Percentiles rank a stretch among this genome's conserved stretches.
Conservation (phyloP, 768 basidiomycete species). For the Leccinum aurantiacum region DNA sequence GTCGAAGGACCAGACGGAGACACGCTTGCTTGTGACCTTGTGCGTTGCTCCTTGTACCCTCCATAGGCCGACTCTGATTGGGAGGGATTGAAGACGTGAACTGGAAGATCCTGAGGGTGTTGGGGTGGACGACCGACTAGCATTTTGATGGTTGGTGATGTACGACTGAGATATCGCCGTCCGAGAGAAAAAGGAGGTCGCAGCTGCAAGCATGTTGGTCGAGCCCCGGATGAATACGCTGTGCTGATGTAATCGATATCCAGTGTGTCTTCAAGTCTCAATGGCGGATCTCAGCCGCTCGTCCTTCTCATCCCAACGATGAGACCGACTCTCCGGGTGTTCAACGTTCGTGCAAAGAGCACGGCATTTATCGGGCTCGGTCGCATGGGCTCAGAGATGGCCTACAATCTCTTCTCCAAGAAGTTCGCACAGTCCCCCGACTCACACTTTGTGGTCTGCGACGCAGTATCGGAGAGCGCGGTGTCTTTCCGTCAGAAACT, state of each 20-base stretch:
- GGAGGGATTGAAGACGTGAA: conserved; percentile 44
- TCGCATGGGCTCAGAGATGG: conserved; percentile 88
- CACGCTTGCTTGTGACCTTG: conserved; percentile 86
- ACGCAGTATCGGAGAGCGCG: conserved; percentile 63
- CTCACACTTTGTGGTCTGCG: conserved; percentile 73
- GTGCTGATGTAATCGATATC: conserved; percentile 14
- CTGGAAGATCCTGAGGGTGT: conserved; percentile 32
- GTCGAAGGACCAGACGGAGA: conserved; percentile 91
- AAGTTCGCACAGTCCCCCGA: conserved; percentile 52
- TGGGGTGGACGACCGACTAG: conserved; percentile 40
- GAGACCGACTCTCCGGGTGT: conserved; percentile 47
- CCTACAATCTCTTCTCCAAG: conserved; percentile 80
- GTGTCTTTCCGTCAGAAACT: conserved; percentile 57
- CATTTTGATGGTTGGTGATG: conserved; percentile 49
- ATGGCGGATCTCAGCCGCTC: conserved; percentile 1
- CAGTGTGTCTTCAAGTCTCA: neutral
- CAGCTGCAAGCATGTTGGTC: conserved; percentile 68
- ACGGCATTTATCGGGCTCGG: conserved; percentile 86
- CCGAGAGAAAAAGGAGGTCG: conserved; percentile 78
- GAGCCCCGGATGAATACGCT: neutral
- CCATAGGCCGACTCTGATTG: conserved; percentile 79
- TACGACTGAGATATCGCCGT: conserved; percentile 83
- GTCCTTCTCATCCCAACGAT: conserved; percentile 32
- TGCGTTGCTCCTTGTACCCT: conserved; percentile 83
- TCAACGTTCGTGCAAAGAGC: conserved; percentile 46